Base-by-base conservation (phyloP, 1,284 basidiomycete species). In the Moniliophthora roreri region DNA sequence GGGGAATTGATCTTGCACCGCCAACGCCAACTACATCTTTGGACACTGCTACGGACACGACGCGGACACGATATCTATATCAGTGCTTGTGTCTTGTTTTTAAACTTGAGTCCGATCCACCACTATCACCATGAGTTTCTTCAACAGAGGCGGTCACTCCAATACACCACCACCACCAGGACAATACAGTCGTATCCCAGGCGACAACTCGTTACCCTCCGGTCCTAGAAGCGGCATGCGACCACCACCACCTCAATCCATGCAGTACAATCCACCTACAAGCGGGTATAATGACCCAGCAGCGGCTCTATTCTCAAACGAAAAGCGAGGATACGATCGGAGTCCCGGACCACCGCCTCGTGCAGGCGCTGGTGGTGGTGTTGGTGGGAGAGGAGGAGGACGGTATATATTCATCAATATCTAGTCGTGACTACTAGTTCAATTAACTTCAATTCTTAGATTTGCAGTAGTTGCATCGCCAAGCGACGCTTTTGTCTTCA, bases 401-500 rank as follows among this genome's bases (percentile, higher is more conserved):
- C 74, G 64, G 82, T 82, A 66, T 53, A 74, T 69, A 44, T 26
- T 28, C 40, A 10, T 7, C 37, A 7, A 20, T 47, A 13, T 38
- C 32, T 4, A 35, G 5, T 32, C 18, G 2, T 4, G 13, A 23
- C 23, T 13, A 44, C 16, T 16, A n/a, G n/a, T 36, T 15, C 18
- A 26, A 53, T 40, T 18, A 32, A 20, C 16, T 18, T 44, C 50
- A 7, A 58, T 49, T 37, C 37, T 50, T 8, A 88, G 85, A 21
- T 91, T 79, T 62, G 67, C 66, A 16, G 85, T 91, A 16, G 78
- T 79, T 4, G 63, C 70, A 21, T 72, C 77, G 50, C 85, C 88
- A 0, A 85, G 73, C 60, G 79, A 86, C 46, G 63, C 79, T 10
- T 78, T 93, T 32, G 93, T 92, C 0, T 74, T 93, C 55, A 82